Evolutionary conservation across 169 alveolate genomes (phyloP).

Genomic region (Plasmodium malariae): DNA sequence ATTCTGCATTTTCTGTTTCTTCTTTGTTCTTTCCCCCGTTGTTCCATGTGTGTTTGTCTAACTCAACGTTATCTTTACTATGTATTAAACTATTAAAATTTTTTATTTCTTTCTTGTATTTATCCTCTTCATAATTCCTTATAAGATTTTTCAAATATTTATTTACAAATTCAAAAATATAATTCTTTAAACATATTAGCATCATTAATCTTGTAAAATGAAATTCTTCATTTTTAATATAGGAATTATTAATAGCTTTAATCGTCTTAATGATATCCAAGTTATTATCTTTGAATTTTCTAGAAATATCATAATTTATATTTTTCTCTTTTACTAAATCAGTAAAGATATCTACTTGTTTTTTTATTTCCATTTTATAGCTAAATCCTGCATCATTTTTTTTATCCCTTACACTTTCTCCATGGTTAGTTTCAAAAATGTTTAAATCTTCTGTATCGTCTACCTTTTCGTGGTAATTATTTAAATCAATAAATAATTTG

Average conservation of each 20-base stretch:
- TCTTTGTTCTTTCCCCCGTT: background rate
- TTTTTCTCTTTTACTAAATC: conserved; percentile 50
- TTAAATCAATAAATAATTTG: conserved; percentile 36
- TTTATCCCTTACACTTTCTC: background rate
- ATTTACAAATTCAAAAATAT: conserved; percentile 36
- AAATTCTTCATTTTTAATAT: conserved; percentile 38
- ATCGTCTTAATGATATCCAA: conserved; percentile 34
- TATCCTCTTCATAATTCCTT: conserved; percentile 31
- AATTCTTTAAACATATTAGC: conserved; percentile 67
- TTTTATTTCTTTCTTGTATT: conserved; percentile 52
- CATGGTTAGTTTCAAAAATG: conserved; percentile 39
- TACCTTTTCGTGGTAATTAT: conserved; percentile 27
- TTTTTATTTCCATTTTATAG: conserved; percentile 48
- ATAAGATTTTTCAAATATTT: conserved; percentile 28
- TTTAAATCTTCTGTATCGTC: conserved; percentile 61
- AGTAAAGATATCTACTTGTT: conserved; percentile 36
- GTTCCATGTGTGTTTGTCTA: background rate
- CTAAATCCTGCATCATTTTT: background rate
- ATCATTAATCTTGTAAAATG: conserved; percentile 64
- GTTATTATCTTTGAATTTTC: conserved; percentile 19
- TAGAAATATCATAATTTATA: conserved; percentile 32
- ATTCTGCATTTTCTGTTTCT: background rate
- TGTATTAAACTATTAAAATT: conserved; percentile 50
- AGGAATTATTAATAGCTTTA: conserved; percentile 63
- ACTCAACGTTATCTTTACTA: conserved; percentile 25